Percentiles rank a stretch among this genome's conserved stretches.
Conservation (phyloP, 352 stramenopile genomes). For the Globisporangium irregulare region DNA sequence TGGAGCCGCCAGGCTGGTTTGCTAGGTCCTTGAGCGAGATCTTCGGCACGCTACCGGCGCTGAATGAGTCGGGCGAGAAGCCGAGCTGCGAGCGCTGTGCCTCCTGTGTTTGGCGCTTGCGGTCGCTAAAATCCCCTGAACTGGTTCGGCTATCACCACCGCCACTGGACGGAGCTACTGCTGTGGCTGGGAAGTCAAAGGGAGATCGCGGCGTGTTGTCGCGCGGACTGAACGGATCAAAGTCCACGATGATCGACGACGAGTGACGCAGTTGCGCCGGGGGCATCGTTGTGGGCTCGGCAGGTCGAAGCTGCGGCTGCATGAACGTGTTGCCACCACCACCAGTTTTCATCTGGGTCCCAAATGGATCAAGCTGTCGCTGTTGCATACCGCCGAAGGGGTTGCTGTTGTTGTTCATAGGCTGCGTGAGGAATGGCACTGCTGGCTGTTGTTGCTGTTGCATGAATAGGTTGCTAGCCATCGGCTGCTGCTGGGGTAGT, state of each 20-base stretch:
- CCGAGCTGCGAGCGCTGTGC: slow-evolving; percentile 51
- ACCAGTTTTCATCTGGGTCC: slow-evolving; percentile 24
- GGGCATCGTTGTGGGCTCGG: slow-evolving; percentile 31
- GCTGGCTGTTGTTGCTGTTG: slow-evolving; percentile 33
- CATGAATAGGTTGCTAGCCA: slow-evolving; percentile 19
- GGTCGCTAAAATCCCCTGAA: slow-evolving; percentile 23
- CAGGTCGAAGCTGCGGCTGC: slow-evolving; percentile 17
- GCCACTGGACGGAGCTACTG: neutral
- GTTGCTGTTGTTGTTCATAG: slow-evolving; percentile 61
- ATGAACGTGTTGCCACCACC: slow-evolving; percentile 1
- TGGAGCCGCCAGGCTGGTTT: slow-evolving; percentile 9
- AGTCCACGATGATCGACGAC: slow-evolving; percentile 58
- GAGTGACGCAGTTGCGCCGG: slow-evolving; percentile 25
- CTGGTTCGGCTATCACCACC: neutral
- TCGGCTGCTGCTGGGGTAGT: slow-evolving; percentile 24
- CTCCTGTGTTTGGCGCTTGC: slow-evolving; percentile 64
- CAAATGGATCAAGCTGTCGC: slow-evolving; percentile 48
- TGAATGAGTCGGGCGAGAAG: slow-evolving; percentile 55
- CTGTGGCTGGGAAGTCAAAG: slow-evolving; percentile 32
- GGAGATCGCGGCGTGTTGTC: slow-evolving; percentile 45
- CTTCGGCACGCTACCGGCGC: slow-evolving; percentile 19
- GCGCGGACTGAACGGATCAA: slow-evolving; percentile 70
- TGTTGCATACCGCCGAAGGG: slow-evolving; percentile 7
- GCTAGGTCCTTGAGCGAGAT: slow-evolving; percentile 48
- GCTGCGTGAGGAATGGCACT: slow-evolving; percentile 41